These are phyloP conservation scores for Neurospora tetraspora DNA, from an alignment of 495 filamentous ascomycete species.

Conservation along the genomic window DNA sequence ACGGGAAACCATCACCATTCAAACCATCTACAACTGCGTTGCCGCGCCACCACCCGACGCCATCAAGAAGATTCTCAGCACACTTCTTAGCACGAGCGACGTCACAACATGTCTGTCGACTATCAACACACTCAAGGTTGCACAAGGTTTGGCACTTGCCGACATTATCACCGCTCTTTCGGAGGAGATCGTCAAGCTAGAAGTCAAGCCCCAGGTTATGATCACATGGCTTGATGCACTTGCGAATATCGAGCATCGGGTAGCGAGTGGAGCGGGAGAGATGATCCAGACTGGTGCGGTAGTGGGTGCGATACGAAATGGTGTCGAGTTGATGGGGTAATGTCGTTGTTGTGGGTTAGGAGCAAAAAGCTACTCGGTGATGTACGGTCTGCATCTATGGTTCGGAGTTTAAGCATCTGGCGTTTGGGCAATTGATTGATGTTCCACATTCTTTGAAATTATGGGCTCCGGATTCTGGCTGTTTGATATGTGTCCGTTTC, in stretches of 20 bases:
- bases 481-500: neutral
- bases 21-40: constrained; percentile 95
- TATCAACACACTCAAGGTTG: constrained; percentile 73
- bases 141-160: constrained; percentile 83
- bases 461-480: neutral
- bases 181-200: constrained; percentile 70
- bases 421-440: neutral
- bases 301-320: constrained; percentile 79
- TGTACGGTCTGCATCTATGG: neutral
- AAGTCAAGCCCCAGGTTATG: constrained; percentile 79
- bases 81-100: constrained; percentile 71
- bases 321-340: constrained; percentile 59
- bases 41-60: constrained; percentile 88
- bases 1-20: constrained; percentile 79
- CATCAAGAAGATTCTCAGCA: constrained; percentile 73
- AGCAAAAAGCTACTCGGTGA: neutral
- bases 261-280: constrained; percentile 87
- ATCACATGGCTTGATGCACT: constrained; percentile 86
- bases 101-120: constrained; percentile 79
- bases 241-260: constrained; percentile 83
- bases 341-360: neutral
- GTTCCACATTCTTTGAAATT: neutral
- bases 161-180: constrained; percentile 81
- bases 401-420: neutral
- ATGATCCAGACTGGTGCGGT: constrained; percentile 82